Conservation (phyloP, 345 rosid species). For the Gossypium sturtianum region DNA sequence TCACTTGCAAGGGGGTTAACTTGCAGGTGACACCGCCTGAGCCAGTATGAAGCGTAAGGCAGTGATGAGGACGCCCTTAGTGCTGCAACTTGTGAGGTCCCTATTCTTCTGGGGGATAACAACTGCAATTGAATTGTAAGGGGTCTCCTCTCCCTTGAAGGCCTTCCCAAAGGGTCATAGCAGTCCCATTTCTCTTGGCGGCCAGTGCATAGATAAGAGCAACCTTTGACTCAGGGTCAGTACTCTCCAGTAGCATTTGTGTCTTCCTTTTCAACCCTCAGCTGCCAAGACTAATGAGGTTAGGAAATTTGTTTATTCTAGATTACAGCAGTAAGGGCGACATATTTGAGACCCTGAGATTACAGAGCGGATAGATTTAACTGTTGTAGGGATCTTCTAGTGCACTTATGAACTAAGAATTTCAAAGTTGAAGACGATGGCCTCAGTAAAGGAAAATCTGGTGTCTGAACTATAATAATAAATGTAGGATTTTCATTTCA, state of each 20-base stretch:
- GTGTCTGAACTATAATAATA: neutral
- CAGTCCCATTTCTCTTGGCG: conserved; percentile 45
- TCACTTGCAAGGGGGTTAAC: too few species aligned
- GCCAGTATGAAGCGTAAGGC: too few species aligned
- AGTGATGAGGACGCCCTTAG: too few species aligned
- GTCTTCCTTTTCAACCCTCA: conserved; percentile 40
- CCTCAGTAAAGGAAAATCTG: neutral
- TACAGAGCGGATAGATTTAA: neutral
- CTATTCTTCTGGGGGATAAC: conserved; percentile 38
- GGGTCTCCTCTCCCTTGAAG: conserved; percentile 71
- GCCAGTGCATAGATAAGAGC: conserved; percentile 64
- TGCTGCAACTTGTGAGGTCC: conserved; percentile 48
- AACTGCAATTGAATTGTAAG: conserved; percentile 35
- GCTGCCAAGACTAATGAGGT: conserved; percentile 45
- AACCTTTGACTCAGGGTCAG: conserved; percentile 58
- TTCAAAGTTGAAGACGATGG: neutral
- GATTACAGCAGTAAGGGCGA: too few species aligned
- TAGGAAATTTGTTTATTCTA: neutral
- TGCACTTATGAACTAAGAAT: neutral
- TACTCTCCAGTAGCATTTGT: conserved; percentile 47
- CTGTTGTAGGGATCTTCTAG: neutral
- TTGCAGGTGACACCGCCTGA: too few species aligned
- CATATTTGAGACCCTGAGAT: conserved; percentile 1
- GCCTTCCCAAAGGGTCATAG: conserved; percentile 52
- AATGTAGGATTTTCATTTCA: neutral